Conservation (phyloP, 2,329 filamentous ascomycete species). For the Huntiella decipiens region DNA sequence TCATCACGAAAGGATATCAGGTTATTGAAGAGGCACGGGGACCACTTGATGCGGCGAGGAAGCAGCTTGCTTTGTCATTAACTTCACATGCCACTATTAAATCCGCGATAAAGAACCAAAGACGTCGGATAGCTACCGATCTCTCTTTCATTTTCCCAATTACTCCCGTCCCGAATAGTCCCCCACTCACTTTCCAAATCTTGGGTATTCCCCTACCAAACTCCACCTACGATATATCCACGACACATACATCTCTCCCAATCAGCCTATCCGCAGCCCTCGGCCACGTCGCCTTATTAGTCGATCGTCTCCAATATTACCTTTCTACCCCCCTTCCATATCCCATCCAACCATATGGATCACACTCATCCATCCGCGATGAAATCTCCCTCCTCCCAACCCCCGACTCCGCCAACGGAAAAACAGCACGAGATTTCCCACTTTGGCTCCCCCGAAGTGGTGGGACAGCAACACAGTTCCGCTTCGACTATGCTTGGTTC, state of each 20-base stretch:
- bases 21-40: too few species aligned
- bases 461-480: slow-evolving; percentile 54
- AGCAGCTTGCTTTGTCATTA: slow-evolving; percentile 38
- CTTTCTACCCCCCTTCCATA: slow-evolving; percentile 65
- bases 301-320: slow-evolving; percentile 64
- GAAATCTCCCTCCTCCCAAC: slow-evolving; percentile 42
- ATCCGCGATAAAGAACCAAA: slow-evolving; percentile 62
- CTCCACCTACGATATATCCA: slow-evolving; percentile 44
- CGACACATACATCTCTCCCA: slow-evolving; percentile 30
- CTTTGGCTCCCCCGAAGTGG: slow-evolving; percentile 47
- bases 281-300: slow-evolving; percentile 58
- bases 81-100: slow-evolving; percentile 35
- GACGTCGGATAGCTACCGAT: slow-evolving; percentile 73
- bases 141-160: slow-evolving; percentile 66
- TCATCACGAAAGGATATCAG: too few species aligned
- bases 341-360: slow-evolving; percentile 52
- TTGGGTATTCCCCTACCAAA: slow-evolving; percentile 64
- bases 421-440: slow-evolving; percentile 48
- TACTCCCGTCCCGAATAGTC: slow-evolving; percentile 34
- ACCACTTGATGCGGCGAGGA: slow-evolving; percentile 39
- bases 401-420: slow-evolving; percentile 16
- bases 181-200: slow-evolving; percentile 66
- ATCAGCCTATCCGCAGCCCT: slow-evolving; percentile 64
- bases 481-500: slow-evolving; percentile 93
- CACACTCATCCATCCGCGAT: slow-evolving; percentile 57